Percentiles rank a stretch among this genome's conserved stretches.
phyloP scores from a whole-genome alignment of 2,329 filamentous ascomycete genomes.

The Ceratocystis lukuohia region DNA sequence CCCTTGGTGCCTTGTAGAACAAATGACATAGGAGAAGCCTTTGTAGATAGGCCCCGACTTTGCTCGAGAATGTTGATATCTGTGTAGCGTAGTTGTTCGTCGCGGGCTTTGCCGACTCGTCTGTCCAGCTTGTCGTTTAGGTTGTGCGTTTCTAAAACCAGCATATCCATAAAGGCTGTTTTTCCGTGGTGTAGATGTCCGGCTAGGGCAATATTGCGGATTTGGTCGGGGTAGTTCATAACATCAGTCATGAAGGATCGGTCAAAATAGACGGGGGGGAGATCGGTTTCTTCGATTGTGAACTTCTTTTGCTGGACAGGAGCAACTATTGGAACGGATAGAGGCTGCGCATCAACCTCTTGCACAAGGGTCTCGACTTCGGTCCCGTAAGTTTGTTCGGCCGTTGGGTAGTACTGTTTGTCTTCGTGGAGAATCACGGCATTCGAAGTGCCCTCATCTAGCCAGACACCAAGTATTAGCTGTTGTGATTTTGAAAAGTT shows the following conservation, averaged over 20 bases:
- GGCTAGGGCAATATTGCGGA: constrained; percentile 79
- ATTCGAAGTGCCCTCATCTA: constrained; percentile 69
- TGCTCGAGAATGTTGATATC: constrained; percentile 82
- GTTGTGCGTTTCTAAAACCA: constrained; percentile 90
- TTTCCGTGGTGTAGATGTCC: constrained; percentile 96
- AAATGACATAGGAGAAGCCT: constrained; percentile 86
- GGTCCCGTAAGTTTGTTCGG: constrained; percentile 83
- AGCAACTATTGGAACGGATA: constrained; percentile 84
- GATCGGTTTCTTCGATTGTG: constrained; percentile 77
- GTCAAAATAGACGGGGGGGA: constrained; percentile 78
- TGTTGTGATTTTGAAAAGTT: background rate
- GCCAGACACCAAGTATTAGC: constrained; percentile 10
- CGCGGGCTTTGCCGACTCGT: constrained; percentile 64
- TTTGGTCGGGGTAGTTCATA: constrained; percentile 92
- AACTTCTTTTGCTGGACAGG: constrained; percentile 94
- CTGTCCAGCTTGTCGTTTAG: constrained; percentile 66
- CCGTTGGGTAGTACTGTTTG: constrained; percentile 99
- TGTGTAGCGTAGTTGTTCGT: constrained; percentile 89
- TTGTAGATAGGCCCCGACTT: constrained; percentile 81
- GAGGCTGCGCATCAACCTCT: constrained; percentile 89
- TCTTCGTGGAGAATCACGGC: constrained; percentile 97
- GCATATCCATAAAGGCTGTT: constrained; percentile 96
- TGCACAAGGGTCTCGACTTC: constrained; percentile 94
- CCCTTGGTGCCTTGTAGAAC: constrained; percentile 77
- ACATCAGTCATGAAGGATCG: constrained; percentile 88